Base-by-base conservation (phyloP, 441 rosid genomes). In the Lepidium campestre region DNA sequence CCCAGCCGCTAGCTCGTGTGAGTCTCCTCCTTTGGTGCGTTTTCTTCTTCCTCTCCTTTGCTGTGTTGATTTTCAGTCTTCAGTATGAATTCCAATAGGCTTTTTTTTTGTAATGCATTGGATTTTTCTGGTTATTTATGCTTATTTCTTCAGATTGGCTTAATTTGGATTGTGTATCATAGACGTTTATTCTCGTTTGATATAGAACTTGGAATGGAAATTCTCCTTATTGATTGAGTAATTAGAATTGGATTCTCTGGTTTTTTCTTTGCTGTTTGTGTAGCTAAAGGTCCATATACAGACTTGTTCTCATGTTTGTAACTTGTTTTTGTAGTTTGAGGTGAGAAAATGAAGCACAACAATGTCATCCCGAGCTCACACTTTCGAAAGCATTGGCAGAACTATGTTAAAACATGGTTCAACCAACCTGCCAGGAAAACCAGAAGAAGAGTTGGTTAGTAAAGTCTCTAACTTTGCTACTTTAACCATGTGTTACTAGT, bases 331-430 rank as follows among this genome's bases (percentile, higher is more conserved):
- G 27, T 11, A 19, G 6, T 18, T 19, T 23, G 2, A 57, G 61
- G 18, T 12, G 7, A 56, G 61, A 13, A 50, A 44, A 75, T 75
- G 75, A 90, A 88, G 90, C 97, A 90, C 71, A 90, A 90, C 85
- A 90, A 90, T 47, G 93, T 83, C 9, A 68, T 90, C 56, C 92
- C 96, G 19, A 56, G 45, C 45, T 56, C 3, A 78, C 97, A 90
- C 72, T 90, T 90, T 69, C 86, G 82, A 71, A 90, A 90, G 82
- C 91, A 88, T 47, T 88, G 97, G 97, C 93, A 88, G 56, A 86
- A 90, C 69, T 84, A 85, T 79, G 93, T 90, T 10, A 88, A 77
- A 77, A 88, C 96, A 0, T 90, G 97, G 97, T 90, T 90, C 58
- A 88, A 90, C 82, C 96, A 90, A 25, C 97, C 97, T 23, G 96